Base-by-base conservation (phyloP, 108 stramenopile species). In the Nitzschia sp. region DNA sequence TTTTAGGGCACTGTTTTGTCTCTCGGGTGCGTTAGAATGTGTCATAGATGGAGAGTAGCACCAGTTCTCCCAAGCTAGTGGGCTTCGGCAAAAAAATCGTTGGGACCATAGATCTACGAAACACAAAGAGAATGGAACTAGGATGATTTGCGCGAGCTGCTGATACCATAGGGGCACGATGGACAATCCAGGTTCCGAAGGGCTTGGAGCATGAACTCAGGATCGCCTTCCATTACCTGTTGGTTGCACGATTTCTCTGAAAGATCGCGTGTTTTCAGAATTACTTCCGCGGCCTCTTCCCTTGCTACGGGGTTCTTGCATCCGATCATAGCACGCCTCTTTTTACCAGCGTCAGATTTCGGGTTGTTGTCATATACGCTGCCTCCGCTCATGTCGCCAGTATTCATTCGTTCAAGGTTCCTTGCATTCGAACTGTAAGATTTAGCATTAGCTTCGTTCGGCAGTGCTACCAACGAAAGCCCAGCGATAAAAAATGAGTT, bases 301-400 rank as follows among this genome's bases (percentile, higher is more conserved):
- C 85, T 55, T 2, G 85, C 71, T 2, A 70, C 56, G 1, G 57
- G 11, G 34, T 57, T 80, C 32, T 84, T 83, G 74, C 85, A 87
- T 28, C 85, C 85, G 13, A 66, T 68, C 77, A 87, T 82, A 9
- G 85, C 85, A 35, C 85, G 60, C 42, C 85, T 67, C 27, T 53
- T 57, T 45, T 69, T 53, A 21, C 80, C 78, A 54, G 71, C 67
- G 18, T 77, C 71, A 18, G 68, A 67, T 30, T 68, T 32, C 17
- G 85, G 85, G 46, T 84, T 79, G 56, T 87, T 87, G 56, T 87
- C 81, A 47, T 82, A 87, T 2, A 76, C 68, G 19, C 69, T 57
- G 23, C 85, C 85, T 21, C 74, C 85, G 18, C 82, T 83, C 27
- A 62, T 65, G 46, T 87, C 85, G 9, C 85, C 85, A 28, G 45